Conservation (phyloP, 164 flowering plant species). For the Sextonia rubra region DNA sequence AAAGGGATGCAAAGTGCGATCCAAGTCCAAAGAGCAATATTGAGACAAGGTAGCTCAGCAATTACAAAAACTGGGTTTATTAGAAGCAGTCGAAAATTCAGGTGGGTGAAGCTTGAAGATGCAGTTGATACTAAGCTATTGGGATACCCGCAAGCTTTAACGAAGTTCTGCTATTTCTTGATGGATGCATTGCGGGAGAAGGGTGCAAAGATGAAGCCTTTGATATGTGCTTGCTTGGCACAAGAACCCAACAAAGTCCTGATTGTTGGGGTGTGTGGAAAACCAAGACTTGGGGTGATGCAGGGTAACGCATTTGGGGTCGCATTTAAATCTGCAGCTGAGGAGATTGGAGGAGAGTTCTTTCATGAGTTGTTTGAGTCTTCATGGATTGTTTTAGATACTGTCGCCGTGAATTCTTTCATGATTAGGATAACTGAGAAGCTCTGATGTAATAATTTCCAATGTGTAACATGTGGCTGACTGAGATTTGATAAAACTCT, state of each 20-base stretch:
- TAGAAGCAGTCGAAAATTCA: constrained; percentile 82
- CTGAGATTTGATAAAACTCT: too few species aligned
- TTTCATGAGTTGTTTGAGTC: constrained; percentile 91
- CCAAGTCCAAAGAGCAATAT: constrained; percentile 71
- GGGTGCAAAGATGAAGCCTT: constrained; percentile 90
- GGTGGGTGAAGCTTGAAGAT: constrained; percentile 96
- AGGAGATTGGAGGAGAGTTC: constrained; percentile 73
- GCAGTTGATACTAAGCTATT: constrained; percentile 67
- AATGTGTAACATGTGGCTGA: background rate
- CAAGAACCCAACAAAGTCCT: constrained; percentile 61
- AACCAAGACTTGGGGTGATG: constrained; percentile 76
- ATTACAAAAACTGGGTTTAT: constrained; percentile 80
- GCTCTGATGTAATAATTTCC: constrained; percentile 34
- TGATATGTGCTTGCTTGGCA: constrained; percentile 77
- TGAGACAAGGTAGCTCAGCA: constrained; percentile 90
- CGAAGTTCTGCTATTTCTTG: constrained; percentile 82
- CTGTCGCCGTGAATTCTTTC: constrained; percentile 66
- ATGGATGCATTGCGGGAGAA: constrained; percentile 93
- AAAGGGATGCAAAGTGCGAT: constrained; percentile 85
- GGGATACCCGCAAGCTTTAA: constrained; percentile 89
- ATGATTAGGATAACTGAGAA: constrained; percentile 83
- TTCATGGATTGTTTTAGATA: constrained; percentile 83
- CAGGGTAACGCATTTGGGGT: constrained; percentile 91
- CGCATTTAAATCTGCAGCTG: constrained; percentile 84
- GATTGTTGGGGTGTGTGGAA: constrained; percentile 87